Conservation (phyloP, 73 alveolate genomes). For the Blepharisma japonicum region DNA sequence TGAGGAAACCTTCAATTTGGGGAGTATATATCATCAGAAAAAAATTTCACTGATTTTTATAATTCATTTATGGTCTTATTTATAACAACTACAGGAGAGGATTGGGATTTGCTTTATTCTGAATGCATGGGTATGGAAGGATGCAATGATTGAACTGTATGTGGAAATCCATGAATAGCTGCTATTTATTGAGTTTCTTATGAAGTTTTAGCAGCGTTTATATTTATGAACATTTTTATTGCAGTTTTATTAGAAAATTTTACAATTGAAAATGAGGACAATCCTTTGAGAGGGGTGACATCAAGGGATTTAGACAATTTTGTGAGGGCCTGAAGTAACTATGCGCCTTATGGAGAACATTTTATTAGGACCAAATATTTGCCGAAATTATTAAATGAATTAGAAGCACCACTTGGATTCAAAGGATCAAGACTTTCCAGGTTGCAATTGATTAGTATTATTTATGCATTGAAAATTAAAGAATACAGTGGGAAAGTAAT, state of each 20-base stretch:
- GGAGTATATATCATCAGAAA: slow-evolving; percentile 32
- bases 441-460: slow-evolving; percentile 37
- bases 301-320: slow-evolving; percentile 48
- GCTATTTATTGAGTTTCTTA: slow-evolving; percentile 41
- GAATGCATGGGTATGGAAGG: slow-evolving; percentile 46
- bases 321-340: slow-evolving; percentile 44
- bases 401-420: slow-evolving; percentile 57
- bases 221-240: slow-evolving; percentile 56
- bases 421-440: slow-evolving; percentile 39
- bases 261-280: slow-evolving; percentile 46
- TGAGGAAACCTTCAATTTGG: slow-evolving; percentile 31
- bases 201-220: slow-evolving; percentile 34
- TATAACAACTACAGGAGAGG: slow-evolving; percentile 46
- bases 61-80: slow-evolving; percentile 32
- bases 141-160: not conserved
- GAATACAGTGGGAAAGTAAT: slow-evolving; percentile 47
- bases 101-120: slow-evolving; percentile 46
- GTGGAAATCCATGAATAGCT: slow-evolving; percentile 26
- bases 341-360: slow-evolving; percentile 49
- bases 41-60: slow-evolving; percentile 46
- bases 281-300: slow-evolving; percentile 36
- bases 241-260: slow-evolving; percentile 64
- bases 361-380: slow-evolving; percentile 39
- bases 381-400: slow-evolving; percentile 34
- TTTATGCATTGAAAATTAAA: slow-evolving; percentile 44